Evolutionary conservation across 306 rosid genomes (phyloP).

Genomic region (Leucaena leucocephala): DNA sequence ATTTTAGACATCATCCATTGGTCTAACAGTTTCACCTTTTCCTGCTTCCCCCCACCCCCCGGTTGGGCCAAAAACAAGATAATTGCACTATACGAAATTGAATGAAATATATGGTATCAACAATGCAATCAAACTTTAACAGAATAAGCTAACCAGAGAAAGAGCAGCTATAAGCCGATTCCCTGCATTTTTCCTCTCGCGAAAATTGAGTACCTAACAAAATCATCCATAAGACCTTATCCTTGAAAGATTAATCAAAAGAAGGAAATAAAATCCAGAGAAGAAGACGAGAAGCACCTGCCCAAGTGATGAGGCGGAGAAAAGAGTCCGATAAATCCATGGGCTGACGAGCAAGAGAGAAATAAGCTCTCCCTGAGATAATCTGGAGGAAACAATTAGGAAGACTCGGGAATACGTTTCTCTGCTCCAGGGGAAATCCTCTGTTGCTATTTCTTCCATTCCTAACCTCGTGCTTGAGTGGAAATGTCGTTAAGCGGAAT

Average conservation of each 20-base stretch:
- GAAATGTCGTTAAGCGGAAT: not conserved
- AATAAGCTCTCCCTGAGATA: constrained; percentile 58
- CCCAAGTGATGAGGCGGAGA: constrained; percentile 63
- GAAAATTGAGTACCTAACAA: constrained; percentile 59
- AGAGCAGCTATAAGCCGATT: constrained; percentile 72
- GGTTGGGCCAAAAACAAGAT: not conserved
- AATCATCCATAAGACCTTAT: not conserved
- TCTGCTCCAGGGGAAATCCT: constrained; percentile 58
- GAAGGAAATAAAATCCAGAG: not conserved
- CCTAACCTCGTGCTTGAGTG: not conserved
- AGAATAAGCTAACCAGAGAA: constrained; percentile 58
- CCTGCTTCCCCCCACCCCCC: not conserved
- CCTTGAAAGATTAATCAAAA: not conserved
- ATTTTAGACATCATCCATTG: not conserved
- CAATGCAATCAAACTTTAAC: not conserved
- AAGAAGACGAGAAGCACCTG: constrained; percentile 46
- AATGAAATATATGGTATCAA: not conserved
- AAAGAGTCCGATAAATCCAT: constrained; percentile 59
- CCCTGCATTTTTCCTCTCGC: constrained; percentile 67
- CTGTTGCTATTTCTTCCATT: constrained; percentile 49
- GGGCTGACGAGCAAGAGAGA: constrained; percentile 69
- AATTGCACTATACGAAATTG: not conserved
- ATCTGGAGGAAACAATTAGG: constrained; percentile 55
- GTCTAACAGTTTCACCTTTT: not conserved
- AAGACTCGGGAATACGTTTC: constrained; percentile 69